These are phyloP conservation scores for Neurospora sp. DNA, from an alignment of 495 filamentous ascomycete species.

Conservation along the genomic window DNA sequence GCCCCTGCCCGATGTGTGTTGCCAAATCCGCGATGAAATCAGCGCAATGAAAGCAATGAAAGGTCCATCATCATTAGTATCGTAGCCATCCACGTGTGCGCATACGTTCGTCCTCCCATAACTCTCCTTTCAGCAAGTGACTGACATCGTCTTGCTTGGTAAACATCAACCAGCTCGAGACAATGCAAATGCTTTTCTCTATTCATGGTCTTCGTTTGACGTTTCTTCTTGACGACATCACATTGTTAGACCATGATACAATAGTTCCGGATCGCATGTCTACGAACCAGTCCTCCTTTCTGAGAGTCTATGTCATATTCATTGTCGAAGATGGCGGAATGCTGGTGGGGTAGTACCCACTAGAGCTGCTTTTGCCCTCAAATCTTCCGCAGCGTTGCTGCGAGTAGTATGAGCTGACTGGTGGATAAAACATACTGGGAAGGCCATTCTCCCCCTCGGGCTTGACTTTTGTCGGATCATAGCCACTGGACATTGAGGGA, in stretches of 20 bases:
- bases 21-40: not conserved
- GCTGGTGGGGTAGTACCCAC: conserved; percentile 36
- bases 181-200: not conserved
- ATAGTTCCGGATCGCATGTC: not conserved
- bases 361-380: conserved; percentile 34
- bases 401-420: conserved; percentile 22
- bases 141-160: not conserved
- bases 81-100: not conserved
- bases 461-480: conserved; percentile 31
- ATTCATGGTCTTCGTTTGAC: not conserved
- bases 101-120: not conserved
- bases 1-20: not conserved
- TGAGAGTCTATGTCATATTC: conserved; percentile 14
- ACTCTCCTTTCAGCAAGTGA: not conserved
- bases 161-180: not conserved
- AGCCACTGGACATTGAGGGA: conserved; percentile 14
- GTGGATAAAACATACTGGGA: conserved; percentile 32
- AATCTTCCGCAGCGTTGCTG: conserved; percentile 28
- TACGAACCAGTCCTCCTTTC: not conserved
- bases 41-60: not conserved
- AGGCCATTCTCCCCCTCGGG: conserved; percentile 31
- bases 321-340: conserved; percentile 20
- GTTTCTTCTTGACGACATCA: not conserved
- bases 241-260: not conserved
- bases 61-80: not conserved